Evolutionary conservation across 192 early-diverging fungal genomes (phyloP).

Genomic region (Backusella psychrophila): DNA sequence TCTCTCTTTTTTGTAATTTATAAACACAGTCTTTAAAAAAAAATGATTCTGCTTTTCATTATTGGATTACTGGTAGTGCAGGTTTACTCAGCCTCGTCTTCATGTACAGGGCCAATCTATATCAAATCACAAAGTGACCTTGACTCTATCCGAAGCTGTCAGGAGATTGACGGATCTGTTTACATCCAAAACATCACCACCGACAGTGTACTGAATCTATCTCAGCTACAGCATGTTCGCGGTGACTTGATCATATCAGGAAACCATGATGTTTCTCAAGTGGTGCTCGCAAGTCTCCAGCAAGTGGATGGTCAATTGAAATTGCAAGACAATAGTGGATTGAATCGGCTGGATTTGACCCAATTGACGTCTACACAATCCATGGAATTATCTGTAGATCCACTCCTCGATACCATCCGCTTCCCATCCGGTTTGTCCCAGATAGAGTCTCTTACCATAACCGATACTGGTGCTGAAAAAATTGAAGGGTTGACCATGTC

Average conservation of each 20-base stretch:
- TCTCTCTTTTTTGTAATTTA: neutral
- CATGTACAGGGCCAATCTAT: neutral
- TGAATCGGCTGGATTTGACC: conserved; percentile 20
- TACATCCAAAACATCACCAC: conserved; percentile 5
- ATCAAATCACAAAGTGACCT: neutral
- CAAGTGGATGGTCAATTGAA: conserved; percentile 13
- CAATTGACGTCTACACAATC: conserved; percentile 13
- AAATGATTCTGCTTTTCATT: neutral
- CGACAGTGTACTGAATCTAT: neutral
- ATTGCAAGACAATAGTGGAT: conserved; percentile 8
- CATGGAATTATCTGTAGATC: conserved; percentile 16
- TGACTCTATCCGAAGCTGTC: neutral
- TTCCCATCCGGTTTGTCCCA: conserved; percentile 33
- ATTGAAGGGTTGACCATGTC: conserved; percentile 19
- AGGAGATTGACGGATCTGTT: conserved; percentile 7
- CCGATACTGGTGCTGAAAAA: conserved; percentile 22
- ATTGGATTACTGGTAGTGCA: neutral
- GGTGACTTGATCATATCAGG: conserved; percentile 19
- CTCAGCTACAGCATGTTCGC: conserved; percentile 11
- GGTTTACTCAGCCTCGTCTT: neutral
- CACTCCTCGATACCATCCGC: conserved; percentile 11
- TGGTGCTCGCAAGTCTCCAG: conserved; percentile 19
- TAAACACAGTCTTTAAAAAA: no score
- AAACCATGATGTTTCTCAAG: conserved; percentile 9
- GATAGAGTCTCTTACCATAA: conserved; percentile 24